phyloP scores from a whole-genome alignment of 2,329 filamentous ascomycete species.

The Hypocrella siamensis region DNA sequence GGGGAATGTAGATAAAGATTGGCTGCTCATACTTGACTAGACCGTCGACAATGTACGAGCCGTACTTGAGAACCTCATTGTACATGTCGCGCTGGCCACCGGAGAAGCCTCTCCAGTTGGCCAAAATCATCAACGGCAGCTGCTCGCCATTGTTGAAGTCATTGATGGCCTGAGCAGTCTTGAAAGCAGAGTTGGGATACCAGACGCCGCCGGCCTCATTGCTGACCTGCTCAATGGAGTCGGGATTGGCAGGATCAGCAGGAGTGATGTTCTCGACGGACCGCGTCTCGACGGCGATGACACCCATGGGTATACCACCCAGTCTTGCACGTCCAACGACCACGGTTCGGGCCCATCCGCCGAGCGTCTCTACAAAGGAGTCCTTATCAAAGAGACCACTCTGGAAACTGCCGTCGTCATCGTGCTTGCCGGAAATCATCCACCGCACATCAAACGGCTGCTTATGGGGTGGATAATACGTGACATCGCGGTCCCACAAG shows the following conservation, averaged over 20 bases:
- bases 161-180: constrained; percentile 95
- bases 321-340: constrained; percentile 93
- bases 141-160: constrained; percentile 99
- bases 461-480: constrained; percentile 68
- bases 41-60: constrained; percentile 96
- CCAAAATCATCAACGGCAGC: constrained; percentile 94
- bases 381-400: constrained; percentile 89
- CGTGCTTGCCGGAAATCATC: constrained; percentile 78
- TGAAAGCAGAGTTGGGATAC: constrained; percentile 99
- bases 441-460: constrained; percentile 85
- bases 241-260: constrained; percentile 92
- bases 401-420: constrained; percentile 55
- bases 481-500: constrained; percentile 82
- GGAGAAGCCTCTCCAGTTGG: constrained; percentile 99
- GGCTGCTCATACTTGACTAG: constrained; percentile 98
- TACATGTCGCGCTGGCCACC: constrained; percentile 99
- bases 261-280: constrained; percentile 94
- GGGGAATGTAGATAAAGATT: constrained; percentile 97
- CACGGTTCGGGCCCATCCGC: constrained; percentile 92
- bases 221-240: constrained; percentile 89
- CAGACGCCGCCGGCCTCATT: constrained; percentile 97
- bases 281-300: constrained; percentile 91
- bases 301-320: constrained; percentile 94
- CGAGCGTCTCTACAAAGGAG: constrained; percentile 92
- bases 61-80: constrained; percentile 99